Base-by-base conservation (phyloP, 352 stramenopile species). In the Globisporangium emineosum region DNA sequence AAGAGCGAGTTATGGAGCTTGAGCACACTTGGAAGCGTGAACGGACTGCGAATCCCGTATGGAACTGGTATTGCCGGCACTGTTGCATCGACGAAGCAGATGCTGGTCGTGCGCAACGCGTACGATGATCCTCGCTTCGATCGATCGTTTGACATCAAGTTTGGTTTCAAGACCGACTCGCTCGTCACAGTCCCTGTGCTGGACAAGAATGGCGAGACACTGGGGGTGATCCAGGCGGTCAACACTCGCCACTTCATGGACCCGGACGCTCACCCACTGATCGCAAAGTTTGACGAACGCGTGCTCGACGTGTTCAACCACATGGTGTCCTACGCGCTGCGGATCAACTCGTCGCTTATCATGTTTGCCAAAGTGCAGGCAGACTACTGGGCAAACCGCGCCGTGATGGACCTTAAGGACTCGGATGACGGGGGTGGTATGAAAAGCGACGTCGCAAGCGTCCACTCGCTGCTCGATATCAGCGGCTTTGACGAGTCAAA, bases 91-190 rank as follows among this genome's bases (percentile, higher is more conserved):
- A 88, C 77, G 0, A 86, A 86, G 42, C 66, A 89, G 54, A 68
- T 74, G 23, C 51, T 94, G 17, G 80, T 86, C 13, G 76, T 94
- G 5, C 72, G 71, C 15, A 83, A 89, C 47, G 83, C 84, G 1
- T 93, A 94, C 68, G 76, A 93, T 45, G 85, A 91, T 52, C 67
- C 80, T 15, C 83, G 82, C 19, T 96, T 96, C 64, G 87, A 94
- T 66, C 71, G 68, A 5, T 91, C 84, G 47, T 86, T 94, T 29
- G 88, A 97, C 70, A 60, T 79, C 37, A 89, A 88, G 68, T 89
- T 89, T 51, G 84, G 86, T 35, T 97, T 93, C 76, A 88, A 88
- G 57, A 95, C 89, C 0, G 79, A 91, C 45, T 90, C 78, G 32
- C 62, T 93, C 15, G 64, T 95, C 21, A 89, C 79, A 12, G 81